Percentiles rank a stretch among this genome's conserved stretches.
Conservation (phyloP, 2,329 filamentous ascomycete genomes). For the Coniochaeta sp. region DNA sequence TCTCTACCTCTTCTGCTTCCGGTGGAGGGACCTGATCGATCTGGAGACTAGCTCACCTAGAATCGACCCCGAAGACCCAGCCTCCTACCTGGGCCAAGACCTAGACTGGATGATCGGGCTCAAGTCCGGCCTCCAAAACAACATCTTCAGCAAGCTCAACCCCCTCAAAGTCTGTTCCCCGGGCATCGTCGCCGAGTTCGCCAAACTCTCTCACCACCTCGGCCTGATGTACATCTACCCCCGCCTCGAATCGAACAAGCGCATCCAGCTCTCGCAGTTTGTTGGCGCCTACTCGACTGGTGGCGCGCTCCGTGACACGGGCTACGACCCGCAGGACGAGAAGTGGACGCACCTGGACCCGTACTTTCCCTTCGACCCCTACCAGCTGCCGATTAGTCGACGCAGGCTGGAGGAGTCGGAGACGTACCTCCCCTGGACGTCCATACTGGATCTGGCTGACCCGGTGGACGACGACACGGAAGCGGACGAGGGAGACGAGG, state of each 20-base stretch:
- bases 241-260: conserved; percentile 86
- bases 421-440: conserved; percentile 70
- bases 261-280: conserved; percentile 67
- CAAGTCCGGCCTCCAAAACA: conserved; percentile 64
- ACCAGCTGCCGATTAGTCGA: conserved; percentile 79
- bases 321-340: conserved; percentile 54
- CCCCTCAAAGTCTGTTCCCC: conserved; percentile 92
- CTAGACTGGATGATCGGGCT: conserved; percentile 71
- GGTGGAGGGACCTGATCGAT: conserved; percentile 82
- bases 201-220: conserved; percentile 77
- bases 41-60: conserved; percentile 42
- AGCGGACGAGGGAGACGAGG: conserved; percentile 24
- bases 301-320: conserved; percentile 45
- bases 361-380: conserved; percentile 97
- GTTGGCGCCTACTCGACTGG: conserved; percentile 48
- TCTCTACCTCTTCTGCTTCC: conserved; percentile 94
- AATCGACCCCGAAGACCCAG: conserved; percentile 54
- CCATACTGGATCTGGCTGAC: conserved; percentile 61
- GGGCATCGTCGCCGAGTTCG: conserved; percentile 84
- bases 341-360: conserved; percentile 80
- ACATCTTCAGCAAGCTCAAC: conserved; percentile 85
- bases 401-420: conserved; percentile 73
- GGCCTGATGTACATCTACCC: conserved; percentile 85
- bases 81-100: conserved; percentile 59
- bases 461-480: conserved; percentile 41